Percentiles rank a stretch among this genome's conserved stretches.
phyloP scores from a whole-genome alignment of 176 grass and related monocot genomes.

The Triticum urartu region DNA sequence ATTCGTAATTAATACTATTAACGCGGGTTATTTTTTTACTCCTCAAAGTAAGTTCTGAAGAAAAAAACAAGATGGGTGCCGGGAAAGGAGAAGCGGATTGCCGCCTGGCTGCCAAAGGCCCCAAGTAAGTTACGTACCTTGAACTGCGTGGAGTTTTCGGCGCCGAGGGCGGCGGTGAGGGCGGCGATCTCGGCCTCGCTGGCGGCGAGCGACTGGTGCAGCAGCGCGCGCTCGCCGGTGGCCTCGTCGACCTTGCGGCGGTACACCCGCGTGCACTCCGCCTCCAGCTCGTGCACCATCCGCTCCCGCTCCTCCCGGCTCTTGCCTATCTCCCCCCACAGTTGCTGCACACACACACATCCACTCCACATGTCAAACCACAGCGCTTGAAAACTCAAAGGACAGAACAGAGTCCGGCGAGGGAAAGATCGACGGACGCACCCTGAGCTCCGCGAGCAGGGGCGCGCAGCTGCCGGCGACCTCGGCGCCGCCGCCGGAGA shows the following conservation, averaged over 20 bases:
- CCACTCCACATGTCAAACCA: neutral
- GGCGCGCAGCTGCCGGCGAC: neutral
- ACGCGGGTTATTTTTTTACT: neutral
- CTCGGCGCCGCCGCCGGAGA: neutral
- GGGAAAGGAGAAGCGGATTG: too few species aligned
- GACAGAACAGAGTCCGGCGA: neutral
- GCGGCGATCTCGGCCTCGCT: conserved; percentile 64
- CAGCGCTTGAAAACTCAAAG: neutral
- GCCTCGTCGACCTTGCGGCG: conserved; percentile 62
- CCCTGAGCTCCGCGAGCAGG: conserved; percentile 51
- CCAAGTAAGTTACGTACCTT: conserved; percentile 22
- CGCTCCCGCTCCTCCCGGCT: conserved; percentile 49
- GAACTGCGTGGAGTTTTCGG: conserved; percentile 43
- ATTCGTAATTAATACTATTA: too few species aligned
- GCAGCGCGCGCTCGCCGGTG: conserved; percentile 42
- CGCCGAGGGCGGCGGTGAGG: conserved; percentile 46
- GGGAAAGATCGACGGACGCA: neutral
- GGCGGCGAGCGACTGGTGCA: conserved; percentile 59
- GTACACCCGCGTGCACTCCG: conserved; percentile 60
- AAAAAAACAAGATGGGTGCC: neutral
- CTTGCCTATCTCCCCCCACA: conserved; percentile 67
- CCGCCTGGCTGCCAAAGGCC: too few species aligned
- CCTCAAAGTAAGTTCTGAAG: too few species aligned
- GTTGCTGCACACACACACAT: conserved; percentile 31
- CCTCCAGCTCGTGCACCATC: conserved; percentile 58